Conservation (phyloP, 2,329 filamentous ascomycete genomes). For the Niveomyces coronatus region DNA sequence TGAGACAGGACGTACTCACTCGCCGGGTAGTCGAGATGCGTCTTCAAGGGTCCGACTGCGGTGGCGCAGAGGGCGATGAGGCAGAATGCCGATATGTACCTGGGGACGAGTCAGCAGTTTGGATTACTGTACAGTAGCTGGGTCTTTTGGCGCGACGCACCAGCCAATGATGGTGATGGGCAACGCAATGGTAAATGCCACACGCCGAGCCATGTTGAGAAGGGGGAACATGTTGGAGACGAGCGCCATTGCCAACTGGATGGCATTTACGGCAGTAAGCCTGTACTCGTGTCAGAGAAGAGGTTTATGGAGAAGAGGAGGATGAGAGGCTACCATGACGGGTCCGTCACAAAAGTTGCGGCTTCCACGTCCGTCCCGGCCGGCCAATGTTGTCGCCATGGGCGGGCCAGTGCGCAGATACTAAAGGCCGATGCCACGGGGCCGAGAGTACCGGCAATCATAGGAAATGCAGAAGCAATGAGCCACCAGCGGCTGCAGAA, state of each 20-base stretch:
- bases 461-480: slow-evolving; percentile 55
- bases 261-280: slow-evolving; percentile 65
- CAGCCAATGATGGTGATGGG: slow-evolving; percentile 77
- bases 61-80: slow-evolving; percentile 58
- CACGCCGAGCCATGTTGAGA: slow-evolving; percentile 72
- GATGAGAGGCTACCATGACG: slow-evolving; percentile 47
- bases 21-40: slow-evolving; percentile 21
- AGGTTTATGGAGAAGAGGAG: neutral
- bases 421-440: slow-evolving; percentile 83
- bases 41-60: slow-evolving; percentile 45
- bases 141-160: slow-evolving; percentile 39
- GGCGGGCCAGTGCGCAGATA: slow-evolving; percentile 72
- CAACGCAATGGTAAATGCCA: slow-evolving; percentile 73
- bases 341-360: slow-evolving; percentile 51
- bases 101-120: slow-evolving; percentile 12
- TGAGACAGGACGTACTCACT: slow-evolving; percentile 59
- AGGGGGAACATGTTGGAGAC: slow-evolving; percentile 72
- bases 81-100: slow-evolving; percentile 51
- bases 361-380: slow-evolving; percentile 36
- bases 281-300: slow-evolving; percentile 22
- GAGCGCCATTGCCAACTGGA: slow-evolving; percentile 66
- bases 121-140: neutral
- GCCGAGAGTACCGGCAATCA: slow-evolving; percentile 74
- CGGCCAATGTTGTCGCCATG: slow-evolving; percentile 56
- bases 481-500: slow-evolving; percentile 51